Base-by-base conservation (phyloP, 768 basidiomycete genomes). In the Pleurotus sapidus region DNA sequence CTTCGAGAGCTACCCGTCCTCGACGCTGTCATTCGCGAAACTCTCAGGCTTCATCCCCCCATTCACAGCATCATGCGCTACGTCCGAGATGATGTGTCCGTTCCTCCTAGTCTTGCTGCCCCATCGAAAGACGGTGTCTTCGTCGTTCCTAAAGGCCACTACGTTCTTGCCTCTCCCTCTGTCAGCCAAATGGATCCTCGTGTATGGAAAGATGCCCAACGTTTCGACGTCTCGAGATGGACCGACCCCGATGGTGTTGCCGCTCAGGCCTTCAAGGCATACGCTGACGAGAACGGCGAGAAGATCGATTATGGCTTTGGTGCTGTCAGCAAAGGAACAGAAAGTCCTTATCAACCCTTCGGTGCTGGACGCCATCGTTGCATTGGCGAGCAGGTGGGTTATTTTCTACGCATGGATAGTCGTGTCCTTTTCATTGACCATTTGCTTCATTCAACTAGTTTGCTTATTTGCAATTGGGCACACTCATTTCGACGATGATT, bases 281-380 rank as follows among this genome's bases (percentile, higher is more conserved):
- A 97, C 66, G 71, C 75, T 40, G 91, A 91, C 63, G 86, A 86
- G 64, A 71, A 72, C 30, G 89, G 92, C 57, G 93, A 96, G 72
- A 95, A 95, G 77, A 78, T 98, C 59, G 97, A 99, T 71, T 99
- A 89, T 66, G 97, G 97, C 2, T 99, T 93, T 70, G 97, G 97
- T 54, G 84, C 87, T 59, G 91, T 99, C 51, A 92, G 89, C 76
- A 98, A 98, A 75, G 95, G 95, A 49, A 98, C 95, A 5, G 92
- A 95, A 57, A 92, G 89, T 63, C 93, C 93, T 49, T 98, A 98
- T 70, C 92, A 97, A 69, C 97, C 97, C 1, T 99, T 99, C 65
- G 97, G 97, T 60, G 96, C 97, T 51, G 97, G 97, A 25, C 82
- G 91, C 65, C 96, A 98, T 76, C 80, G 95, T 61, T 98, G 93